These are phyloP conservation scores for Gymnopilus junonius DNA, from an alignment of 768 basidiomycete species.

Conservation along the genomic window DNA sequence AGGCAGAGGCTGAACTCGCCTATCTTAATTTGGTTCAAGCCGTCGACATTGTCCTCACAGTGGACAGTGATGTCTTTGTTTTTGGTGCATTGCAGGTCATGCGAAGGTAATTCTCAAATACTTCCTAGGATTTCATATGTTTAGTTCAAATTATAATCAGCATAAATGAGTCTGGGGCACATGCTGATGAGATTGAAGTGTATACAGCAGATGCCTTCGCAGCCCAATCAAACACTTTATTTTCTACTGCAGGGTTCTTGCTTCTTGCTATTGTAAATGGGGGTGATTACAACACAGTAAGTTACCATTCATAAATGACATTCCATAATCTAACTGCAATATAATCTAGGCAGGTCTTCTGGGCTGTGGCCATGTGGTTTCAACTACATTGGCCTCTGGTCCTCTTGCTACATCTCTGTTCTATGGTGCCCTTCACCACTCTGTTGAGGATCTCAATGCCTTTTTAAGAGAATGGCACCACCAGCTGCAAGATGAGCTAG, in stretches of 20 bases:
- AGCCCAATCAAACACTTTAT: not conserved
- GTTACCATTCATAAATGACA: not conserved
- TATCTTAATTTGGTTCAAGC: not conserved
- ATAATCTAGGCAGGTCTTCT: not conserved
- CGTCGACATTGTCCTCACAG: conserved; percentile 4
- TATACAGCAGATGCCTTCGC: not conserved
- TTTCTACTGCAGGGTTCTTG: not conserved
- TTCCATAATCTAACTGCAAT: not conserved
- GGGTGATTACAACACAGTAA: not conserved
- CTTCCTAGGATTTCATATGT: no score
- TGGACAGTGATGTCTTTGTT: not conserved
- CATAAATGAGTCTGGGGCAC: not conserved
- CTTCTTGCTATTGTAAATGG: not conserved
- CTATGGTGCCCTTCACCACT: not conserved
- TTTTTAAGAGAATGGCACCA: not conserved
- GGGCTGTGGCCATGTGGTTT: not conserved
- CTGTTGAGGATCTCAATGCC: not conserved
- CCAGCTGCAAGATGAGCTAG: not conserved
- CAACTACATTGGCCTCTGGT: not conserved
- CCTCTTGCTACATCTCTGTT: not conserved
- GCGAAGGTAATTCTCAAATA: not conserved
- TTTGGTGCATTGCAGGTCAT: not conserved
- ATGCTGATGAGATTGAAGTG: not conserved
- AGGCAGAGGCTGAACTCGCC: conserved; percentile 37
- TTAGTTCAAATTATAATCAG: not conserved